Conservation (phyloP, 306 rosid species). For the Prunus davidiana region DNA sequence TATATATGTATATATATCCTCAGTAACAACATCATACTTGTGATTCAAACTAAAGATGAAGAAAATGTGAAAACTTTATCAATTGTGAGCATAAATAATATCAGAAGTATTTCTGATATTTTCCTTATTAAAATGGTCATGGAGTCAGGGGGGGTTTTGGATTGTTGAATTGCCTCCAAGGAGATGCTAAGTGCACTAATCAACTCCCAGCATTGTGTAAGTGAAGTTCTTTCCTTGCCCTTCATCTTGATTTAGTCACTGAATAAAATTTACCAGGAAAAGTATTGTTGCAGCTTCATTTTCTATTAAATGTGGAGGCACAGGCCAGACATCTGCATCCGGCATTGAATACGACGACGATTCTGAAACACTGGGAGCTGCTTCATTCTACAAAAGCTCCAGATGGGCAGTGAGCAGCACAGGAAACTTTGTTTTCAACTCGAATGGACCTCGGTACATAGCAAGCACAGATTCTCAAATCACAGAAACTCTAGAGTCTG, state of each 20-base stretch:
- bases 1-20: too few relatives aligned
- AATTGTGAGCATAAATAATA: too few relatives aligned
- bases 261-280: background rate
- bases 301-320: constrained; percentile 35
- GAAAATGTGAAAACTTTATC: too few relatives aligned
- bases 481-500: constrained; percentile 27
- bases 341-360: constrained; percentile 25
- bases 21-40: too few relatives aligned
- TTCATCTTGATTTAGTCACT: background rate
- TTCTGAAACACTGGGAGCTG: constrained; percentile 31
- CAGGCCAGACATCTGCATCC: constrained; percentile 19
- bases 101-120: too few relatives aligned
- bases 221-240: constrained; percentile 1
- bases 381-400: constrained; percentile 24
- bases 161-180: constrained; percentile 29
- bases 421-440: constrained; percentile 29
- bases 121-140: background rate
- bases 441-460: constrained; percentile 27
- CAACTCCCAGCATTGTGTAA: constrained; percentile 24
- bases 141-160: constrained; percentile 20
- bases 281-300: constrained; percentile 29
- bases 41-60: too few relatives aligned
- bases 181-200: constrained; percentile 16
- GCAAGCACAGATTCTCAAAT: constrained; percentile 30
- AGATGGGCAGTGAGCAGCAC: constrained; percentile 33